Conservation (phyloP, 495 filamentous ascomycete species). For the Mycothermus thermophilus region DNA sequence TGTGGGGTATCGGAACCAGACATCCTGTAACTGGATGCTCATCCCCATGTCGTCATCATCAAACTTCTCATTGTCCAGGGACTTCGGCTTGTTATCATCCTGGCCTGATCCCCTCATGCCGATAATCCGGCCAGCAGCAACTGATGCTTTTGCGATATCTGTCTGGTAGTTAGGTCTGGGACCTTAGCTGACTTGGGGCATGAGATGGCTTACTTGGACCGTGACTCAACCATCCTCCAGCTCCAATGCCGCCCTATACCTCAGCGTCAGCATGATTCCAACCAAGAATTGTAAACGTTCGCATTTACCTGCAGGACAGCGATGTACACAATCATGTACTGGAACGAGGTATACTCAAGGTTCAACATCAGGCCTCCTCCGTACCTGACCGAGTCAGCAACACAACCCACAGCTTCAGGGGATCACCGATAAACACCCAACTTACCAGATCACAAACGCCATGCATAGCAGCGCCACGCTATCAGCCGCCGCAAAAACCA, state of each 20-base stretch:
- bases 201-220: slow-evolving; percentile 28
- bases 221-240: slow-evolving; percentile 34
- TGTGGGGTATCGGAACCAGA: slow-evolving; percentile 48
- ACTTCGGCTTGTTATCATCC: slow-evolving; percentile 13
- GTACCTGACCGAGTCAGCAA: slow-evolving; percentile 16
- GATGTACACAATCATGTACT: slow-evolving; percentile 37
- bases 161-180: slow-evolving; percentile 2
- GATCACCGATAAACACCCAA: no score
- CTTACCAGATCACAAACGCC: slow-evolving; percentile 46
- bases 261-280: not conserved
- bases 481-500: slow-evolving; percentile 38
- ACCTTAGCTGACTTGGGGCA: not conserved
- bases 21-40: slow-evolving; percentile 40
- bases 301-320: slow-evolving; percentile 33
- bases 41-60: slow-evolving; percentile 34
- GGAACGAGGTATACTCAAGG: slow-evolving; percentile 30
- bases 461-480: slow-evolving; percentile 39
- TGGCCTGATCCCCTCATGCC: slow-evolving; percentile 24
- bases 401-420: not conserved
- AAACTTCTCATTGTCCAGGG: slow-evolving; percentile 16
- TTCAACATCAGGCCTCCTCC: slow-evolving; percentile 30
- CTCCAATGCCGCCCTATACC: slow-evolving; percentile 25
- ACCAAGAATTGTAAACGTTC: slow-evolving; percentile 1
- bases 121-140: slow-evolving; percentile 43
- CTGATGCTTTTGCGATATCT: slow-evolving; percentile 45